Base-by-base conservation (phyloP, 305 asterid genomes). In the Fraxinus velutina region DNA sequence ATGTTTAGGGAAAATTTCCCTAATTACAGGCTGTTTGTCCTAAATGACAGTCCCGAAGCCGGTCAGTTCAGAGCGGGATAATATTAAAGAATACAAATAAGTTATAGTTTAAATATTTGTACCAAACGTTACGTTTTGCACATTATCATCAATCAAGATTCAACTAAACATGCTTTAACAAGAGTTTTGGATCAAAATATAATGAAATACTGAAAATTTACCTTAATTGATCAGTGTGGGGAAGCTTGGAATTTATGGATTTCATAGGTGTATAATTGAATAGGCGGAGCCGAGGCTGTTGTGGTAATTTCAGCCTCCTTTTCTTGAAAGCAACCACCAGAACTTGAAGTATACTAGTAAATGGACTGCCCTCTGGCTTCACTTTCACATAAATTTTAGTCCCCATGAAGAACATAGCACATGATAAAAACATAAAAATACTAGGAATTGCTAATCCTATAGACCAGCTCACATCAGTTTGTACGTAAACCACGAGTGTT, bases 401-500 rank as follows among this genome's bases (percentile, higher is more conserved):
- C 2, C 90, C 96, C n/a, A 84, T 68, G 34, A 90, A 88, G 55
- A 73, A 92, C 68, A 92, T 0, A 0, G 83, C 60, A 55, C 94
- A 90, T 0, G 96, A 90, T 13, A 88, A 15, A 24, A 89, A 78
- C 92, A 90, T 89, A 5, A 87, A 79, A 30, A 85, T 76, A 1
- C 89, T 71, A 0, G 95, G 95, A 66, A 91, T 83, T 6, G 81
- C 90, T 62, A 90, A 79, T 2, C 96, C 96, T 0, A 92, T 76
- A 19, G 94, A 84, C 96, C 96, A 92, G 83, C 86, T 92, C 5
- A 89, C 79, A 73, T 87, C 86, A 3, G 92, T 85, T 73, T 92
- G 96, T 21, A 90, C 91, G 79, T 91, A 91, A 0, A 91, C 92
- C 6, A 91, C 88, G 19, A 84, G 81, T 2, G 96, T 90, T 27